Conservation (phyloP, 1,284 basidiomycete species). For the Cryptococcus amylolentus region DNA sequence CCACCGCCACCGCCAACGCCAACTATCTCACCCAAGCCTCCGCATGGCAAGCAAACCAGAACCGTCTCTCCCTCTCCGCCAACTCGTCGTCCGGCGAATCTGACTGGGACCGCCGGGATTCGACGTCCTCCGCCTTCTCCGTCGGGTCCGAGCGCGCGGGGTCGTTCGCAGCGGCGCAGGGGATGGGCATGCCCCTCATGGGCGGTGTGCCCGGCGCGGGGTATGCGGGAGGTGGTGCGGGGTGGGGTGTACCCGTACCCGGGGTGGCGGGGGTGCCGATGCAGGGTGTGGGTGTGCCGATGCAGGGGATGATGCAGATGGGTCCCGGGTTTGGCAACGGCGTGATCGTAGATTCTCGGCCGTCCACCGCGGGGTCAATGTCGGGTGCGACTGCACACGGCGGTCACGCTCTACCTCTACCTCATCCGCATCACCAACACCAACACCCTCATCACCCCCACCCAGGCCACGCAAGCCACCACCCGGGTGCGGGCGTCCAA, state of each 20-base stretch:
- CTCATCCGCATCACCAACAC: conserved; percentile 1
- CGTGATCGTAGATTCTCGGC: conserved; percentile 8
- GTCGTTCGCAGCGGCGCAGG: background rate
- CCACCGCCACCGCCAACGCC: conserved; percentile 38
- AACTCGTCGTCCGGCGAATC: conserved; percentile 25
- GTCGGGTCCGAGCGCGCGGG: conserved; percentile 11
- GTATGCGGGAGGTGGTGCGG: conserved; percentile 8
- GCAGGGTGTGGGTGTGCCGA: background rate
- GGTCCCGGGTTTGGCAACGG: too few relatives aligned
- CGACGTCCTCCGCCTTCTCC: conserved; percentile 18
- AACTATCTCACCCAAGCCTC: conserved; percentile 12
- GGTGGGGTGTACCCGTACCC: background rate
- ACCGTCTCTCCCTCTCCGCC: conserved; percentile 14
- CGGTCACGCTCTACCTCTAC: too few relatives aligned
- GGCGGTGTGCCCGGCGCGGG: background rate
- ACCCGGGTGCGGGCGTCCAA: too few relatives aligned
- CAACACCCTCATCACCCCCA: too few relatives aligned
- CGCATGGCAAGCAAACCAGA: conserved; percentile 8
- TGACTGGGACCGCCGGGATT: conserved; percentile 31
- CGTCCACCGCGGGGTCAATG: conserved; percentile 25
- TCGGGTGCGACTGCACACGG: conserved; percentile 15
- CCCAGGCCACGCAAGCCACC: too few relatives aligned
- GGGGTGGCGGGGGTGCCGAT: background rate
- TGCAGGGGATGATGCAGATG: background rate
- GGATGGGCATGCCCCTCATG: background rate